Evolutionary conservation across 192 early-diverging fungal genomes (phyloP), one percentile per base, ranked within the genome.

Genomic region (Thamnidium elegans): DNA sequence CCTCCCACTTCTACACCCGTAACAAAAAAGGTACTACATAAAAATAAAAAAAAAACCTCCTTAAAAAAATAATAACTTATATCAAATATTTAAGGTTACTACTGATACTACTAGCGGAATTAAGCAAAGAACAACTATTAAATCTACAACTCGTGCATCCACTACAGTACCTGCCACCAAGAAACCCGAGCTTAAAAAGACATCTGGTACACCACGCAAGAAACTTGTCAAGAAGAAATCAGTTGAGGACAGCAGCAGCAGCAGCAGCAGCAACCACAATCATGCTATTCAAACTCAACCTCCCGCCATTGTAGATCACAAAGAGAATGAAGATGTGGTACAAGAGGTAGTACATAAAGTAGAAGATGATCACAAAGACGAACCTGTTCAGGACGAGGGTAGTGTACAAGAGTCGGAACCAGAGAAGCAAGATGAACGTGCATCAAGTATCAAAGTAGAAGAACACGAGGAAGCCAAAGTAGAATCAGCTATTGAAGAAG

Each of bases 11-110:
- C 43, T 0, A 45, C 58, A 45, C 19, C 46, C 14, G 15, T 17
- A 48, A 48, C 34, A 7, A 56, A 56, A 56, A 56, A 59, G 43
- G 58, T 59, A n/a, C n/a, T n/a, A n/a, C n/a, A 58, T 23, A 42
- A 39, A 39, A 20, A 34, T 39, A 36, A 32, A 36, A 55, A 17
- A 55, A 36, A 55, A 36, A 31, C 14, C 32, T n/a, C 32, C 8
- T 39, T 55, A 34, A 31, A 34, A 34, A 34, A n/a, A 34, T n/a
- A 55, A 32, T 21, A n/a, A 17, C 55, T 56, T 55, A 51, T 21
- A 39, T n/a, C 1, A 55, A n/a, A 55, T 36, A 55, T 17, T 21
- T 13, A 11, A 31, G 11, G 39, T 39, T 20, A 39, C 42, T 23
- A 39, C 8, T 58, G 10, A 19, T 44, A 9, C 17, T 44, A 44